A percentile compares a stretch with the other conserved stretches of the same genome.
Evolutionary conservation across 202 grass and related monocot species (phyloP).

Genomic region (Alloteropsis angusta): DNA sequence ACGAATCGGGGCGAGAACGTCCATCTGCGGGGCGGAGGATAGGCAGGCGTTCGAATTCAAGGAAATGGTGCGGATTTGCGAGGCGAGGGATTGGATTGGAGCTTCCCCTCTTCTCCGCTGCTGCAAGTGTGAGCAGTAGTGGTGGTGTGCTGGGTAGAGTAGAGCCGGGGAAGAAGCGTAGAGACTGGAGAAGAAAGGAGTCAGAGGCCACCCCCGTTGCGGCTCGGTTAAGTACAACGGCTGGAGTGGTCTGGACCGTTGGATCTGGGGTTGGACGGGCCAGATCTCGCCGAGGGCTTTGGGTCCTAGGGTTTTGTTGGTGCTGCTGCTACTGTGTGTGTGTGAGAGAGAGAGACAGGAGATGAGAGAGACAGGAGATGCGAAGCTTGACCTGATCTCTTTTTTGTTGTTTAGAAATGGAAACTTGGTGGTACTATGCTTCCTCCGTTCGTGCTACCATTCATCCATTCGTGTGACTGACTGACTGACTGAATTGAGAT

Average conservation of each 20-base stretch:
- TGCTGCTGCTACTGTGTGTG: neutral
- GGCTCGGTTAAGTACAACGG: constrained; percentile 59
- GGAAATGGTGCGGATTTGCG: constrained; percentile 26
- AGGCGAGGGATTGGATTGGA: constrained; percentile 22
- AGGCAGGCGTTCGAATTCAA: neutral
- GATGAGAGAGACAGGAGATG: neutral
- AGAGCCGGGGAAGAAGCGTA: constrained; percentile 24
- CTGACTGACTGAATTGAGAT: neutral
- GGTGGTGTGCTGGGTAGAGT: constrained; percentile 20
- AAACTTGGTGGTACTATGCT: neutral
- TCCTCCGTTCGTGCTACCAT: neutral
- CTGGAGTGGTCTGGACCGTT: neutral
- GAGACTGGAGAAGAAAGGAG: constrained; percentile 16
- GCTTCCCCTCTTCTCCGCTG: neutral
- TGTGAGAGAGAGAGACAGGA: no score
- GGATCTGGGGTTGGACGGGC: constrained; percentile 8
- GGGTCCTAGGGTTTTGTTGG: constrained; percentile 77
- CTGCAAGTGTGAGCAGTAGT: constrained; percentile 2
- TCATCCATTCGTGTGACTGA: neutral
- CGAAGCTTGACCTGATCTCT: neutral
- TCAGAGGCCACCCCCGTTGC: neutral
- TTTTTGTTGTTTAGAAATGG: constrained; percentile 4
- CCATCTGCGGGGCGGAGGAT: neutral
- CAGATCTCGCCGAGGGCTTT: constrained; percentile 17
- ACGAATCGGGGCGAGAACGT: constrained; percentile 19